Percentiles rank a stretch among this genome's conserved stretches.
phyloP scores from a whole-genome alignment of 73 alveolate species.

The Paraurostyla sp. region DNA sequence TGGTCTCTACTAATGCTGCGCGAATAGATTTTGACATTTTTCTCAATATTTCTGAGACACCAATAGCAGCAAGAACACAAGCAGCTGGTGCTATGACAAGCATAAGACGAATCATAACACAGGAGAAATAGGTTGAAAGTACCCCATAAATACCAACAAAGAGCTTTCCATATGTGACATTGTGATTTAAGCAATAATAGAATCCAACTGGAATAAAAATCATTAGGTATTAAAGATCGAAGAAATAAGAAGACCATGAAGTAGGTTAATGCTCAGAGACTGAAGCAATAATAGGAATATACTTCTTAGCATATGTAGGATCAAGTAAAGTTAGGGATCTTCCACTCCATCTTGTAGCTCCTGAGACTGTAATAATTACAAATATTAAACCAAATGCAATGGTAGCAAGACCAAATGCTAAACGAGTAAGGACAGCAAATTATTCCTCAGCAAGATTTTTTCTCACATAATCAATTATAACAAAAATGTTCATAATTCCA shows the following conservation, averaged over 20 bases:
- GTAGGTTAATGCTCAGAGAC: conserved; percentile 87
- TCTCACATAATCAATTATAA: conserved; percentile 59
- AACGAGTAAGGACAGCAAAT: conserved; percentile 53
- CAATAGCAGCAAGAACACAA: conserved; percentile 87
- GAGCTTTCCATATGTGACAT: conserved; percentile 79
- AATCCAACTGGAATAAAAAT: conserved; percentile 80
- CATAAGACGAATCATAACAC: conserved; percentile 93
- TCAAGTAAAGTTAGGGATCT: conserved; percentile 83
- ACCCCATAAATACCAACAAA: conserved; percentile 92
- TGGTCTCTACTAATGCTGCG: background rate
- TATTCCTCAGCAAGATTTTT: conserved; percentile 60
- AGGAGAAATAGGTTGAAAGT: conserved; percentile 89
- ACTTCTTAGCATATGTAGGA: conserved; percentile 84
- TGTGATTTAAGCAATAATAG: conserved; percentile 70
- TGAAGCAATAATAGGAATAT: conserved; percentile 83
- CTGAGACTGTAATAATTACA: conserved; percentile 68
- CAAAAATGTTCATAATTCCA: conserved; percentile 69
- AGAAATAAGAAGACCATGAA: conserved; percentile 78
- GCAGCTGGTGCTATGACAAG: conserved; percentile 90
- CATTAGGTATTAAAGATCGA: conserved; percentile 76
- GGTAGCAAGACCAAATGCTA: conserved; percentile 55
- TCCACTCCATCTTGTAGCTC: conserved; percentile 81
- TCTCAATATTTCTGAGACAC: conserved; percentile 78
- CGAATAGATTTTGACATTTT: conserved; percentile 61
- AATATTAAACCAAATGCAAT: conserved; percentile 58